phyloP scores from a whole-genome alignment of 768 basidiomycete species.

The Chalciporus sphaerocephalus region DNA sequence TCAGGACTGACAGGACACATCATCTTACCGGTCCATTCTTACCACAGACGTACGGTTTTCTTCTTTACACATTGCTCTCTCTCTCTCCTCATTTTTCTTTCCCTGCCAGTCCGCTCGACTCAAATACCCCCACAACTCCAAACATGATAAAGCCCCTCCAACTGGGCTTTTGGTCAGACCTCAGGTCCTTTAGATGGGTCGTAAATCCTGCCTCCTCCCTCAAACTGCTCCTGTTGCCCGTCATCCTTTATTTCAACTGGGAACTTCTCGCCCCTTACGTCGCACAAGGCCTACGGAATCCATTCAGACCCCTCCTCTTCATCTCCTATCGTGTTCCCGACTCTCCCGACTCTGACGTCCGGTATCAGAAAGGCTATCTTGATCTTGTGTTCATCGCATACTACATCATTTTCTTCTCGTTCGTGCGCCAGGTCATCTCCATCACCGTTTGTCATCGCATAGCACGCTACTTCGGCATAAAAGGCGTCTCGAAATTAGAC shows the following conservation, averaged over 20 bases:
- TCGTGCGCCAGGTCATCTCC: conserved; percentile 73
- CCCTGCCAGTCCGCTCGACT: conserved; percentile 36
- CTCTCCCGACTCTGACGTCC: conserved; percentile 50
- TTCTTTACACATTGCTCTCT: neutral
- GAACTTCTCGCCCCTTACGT: conserved; percentile 47
- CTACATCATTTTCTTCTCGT: conserved; percentile 85
- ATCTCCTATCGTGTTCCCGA: conserved; percentile 60
- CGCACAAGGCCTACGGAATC: conserved; percentile 54
- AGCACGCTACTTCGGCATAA: conserved; percentile 68
- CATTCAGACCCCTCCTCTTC: conserved; percentile 67
- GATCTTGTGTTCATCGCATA: conserved; percentile 81
- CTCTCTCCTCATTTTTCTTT: neutral
- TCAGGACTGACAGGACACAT: conserved; percentile 52
- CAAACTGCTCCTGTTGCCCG: conserved; percentile 57
- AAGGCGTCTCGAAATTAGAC: conserved; percentile 59
- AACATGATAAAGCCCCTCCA: conserved; percentile 27
- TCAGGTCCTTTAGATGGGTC: conserved; percentile 62
- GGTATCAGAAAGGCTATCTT: conserved; percentile 66
- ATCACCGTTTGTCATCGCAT: conserved; percentile 61
- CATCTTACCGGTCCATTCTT: conserved; percentile 61
- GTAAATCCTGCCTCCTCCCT: conserved; percentile 63
- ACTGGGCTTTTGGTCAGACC: conserved; percentile 43
- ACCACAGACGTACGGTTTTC: conserved; percentile 52
- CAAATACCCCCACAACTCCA: conserved; percentile 34
- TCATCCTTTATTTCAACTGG: conserved; percentile 66